Conservation (phyloP, 1,284 basidiomycete genomes). For the Anthracocystis walkeri region DNA sequence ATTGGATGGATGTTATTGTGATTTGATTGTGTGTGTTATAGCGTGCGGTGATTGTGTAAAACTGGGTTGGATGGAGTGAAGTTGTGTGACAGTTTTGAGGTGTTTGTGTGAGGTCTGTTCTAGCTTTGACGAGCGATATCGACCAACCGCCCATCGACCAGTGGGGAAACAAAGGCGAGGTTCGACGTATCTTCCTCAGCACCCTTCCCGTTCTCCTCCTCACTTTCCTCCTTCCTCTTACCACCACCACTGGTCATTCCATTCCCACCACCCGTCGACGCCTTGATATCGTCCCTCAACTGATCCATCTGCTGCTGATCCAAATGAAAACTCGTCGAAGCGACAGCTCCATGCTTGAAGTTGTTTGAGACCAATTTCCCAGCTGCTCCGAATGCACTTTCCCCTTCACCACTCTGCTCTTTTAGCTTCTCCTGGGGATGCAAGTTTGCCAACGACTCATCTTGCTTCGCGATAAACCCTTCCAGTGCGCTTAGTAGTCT, state of each 20-base stretch:
- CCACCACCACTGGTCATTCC: neutral
- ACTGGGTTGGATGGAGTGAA: slow-evolving; percentile 11
- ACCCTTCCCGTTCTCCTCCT: neutral
- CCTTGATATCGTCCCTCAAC: slow-evolving; percentile 22
- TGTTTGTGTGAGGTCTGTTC: slow-evolving; percentile 3
- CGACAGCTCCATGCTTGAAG: slow-evolving; percentile 30
- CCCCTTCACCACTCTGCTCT: neutral
- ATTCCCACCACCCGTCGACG: slow-evolving; percentile 1
- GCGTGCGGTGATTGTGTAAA: neutral
- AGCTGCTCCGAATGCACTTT: slow-evolving; percentile 1
- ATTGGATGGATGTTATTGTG: neutral
- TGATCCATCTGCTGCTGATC: slow-evolving; percentile 33
- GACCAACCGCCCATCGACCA: slow-evolving; percentile 57
- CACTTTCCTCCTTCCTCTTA: neutral
- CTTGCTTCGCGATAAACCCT: slow-evolving; percentile 11
- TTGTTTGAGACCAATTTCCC: neutral
- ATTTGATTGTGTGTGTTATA: neutral
- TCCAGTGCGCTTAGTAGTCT: slow-evolving; percentile 16
- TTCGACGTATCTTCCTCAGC: slow-evolving; percentile 33
- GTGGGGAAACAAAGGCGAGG: slow-evolving; percentile 56
- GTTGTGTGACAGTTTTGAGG: neutral
- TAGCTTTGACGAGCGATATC: slow-evolving; percentile 43
- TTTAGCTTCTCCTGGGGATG: neutral
- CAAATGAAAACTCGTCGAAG: slow-evolving; percentile 23
- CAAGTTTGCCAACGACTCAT: slow-evolving; percentile 6